These are phyloP conservation scores for Ascochyta lentis DNA, from an alignment of 2,329 filamentous ascomycete genomes.

Conservation along the genomic window DNA sequence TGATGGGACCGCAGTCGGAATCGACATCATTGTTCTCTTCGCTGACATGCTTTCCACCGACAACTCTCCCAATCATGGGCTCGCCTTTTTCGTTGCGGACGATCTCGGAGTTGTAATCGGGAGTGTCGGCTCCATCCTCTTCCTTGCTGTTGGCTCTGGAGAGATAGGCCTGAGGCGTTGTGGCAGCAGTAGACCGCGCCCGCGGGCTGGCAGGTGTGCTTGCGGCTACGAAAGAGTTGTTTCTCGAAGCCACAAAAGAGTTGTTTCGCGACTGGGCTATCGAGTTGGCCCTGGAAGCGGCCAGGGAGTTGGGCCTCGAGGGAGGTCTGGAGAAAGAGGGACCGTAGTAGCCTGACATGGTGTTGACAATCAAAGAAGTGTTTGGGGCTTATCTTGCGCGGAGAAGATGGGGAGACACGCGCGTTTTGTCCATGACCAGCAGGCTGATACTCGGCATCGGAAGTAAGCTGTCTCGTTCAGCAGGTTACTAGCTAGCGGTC, in stretches of 20 bases:
- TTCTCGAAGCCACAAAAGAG: conserved; percentile 4
- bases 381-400: conserved; percentile 6
- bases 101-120: conserved; percentile 22
- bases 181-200: conserved; percentile 16
- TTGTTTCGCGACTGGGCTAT: conserved; percentile 10
- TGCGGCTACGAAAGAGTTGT: conserved; percentile 10
- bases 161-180: conserved; percentile 16
- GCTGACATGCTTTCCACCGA: conserved; percentile 32
- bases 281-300: conserved; percentile 18
- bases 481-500: conserved; percentile 11
- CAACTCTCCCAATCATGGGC: conserved; percentile 29
- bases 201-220: conserved; percentile 15
- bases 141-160: conserved; percentile 18
- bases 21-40: conserved; percentile 32
- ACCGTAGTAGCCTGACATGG: conserved; percentile 22
- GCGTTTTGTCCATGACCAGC: conserved; percentile 17
- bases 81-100: conserved; percentile 35
- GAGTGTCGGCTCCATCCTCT: background rate
- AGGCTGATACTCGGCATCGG: conserved; percentile 8
- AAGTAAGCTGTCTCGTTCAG: conserved; percentile 3
- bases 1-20: conserved; percentile 33
- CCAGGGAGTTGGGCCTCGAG: conserved; percentile 19
- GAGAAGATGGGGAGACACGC: conserved; percentile 13
- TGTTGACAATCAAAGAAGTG: conserved; percentile 2
- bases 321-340: conserved; percentile 17